A percentile compares a stretch with the other conserved stretches of the same genome.
Conservation (phyloP, 2,329 filamentous ascomycete genomes). For the Myriosclerotinia duriaeana region DNA sequence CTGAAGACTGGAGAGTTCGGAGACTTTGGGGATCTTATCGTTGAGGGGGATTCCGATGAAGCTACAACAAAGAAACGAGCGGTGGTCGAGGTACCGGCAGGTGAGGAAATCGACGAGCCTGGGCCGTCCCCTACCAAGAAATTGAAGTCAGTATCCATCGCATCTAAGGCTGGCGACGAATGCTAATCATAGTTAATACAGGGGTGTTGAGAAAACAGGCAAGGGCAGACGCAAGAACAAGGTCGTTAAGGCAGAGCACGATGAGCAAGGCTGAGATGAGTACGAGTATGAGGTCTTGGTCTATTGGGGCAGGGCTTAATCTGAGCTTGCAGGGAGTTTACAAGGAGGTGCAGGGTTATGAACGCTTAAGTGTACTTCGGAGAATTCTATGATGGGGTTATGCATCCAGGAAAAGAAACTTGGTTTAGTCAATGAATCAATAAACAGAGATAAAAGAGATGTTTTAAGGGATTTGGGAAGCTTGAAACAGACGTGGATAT, state of each 20-base stretch:
- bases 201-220: not conserved
- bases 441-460: not conserved
- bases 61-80: not conserved
- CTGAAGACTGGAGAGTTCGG: not conserved
- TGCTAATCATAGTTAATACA: not conserved
- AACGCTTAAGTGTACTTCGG: not conserved
- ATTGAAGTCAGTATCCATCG: not conserved
- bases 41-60: not conserved
- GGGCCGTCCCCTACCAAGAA: not conserved
- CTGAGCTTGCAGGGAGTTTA: not conserved
- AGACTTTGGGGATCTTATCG: slow-evolving; percentile 1
- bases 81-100: not conserved
- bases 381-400: not conserved
- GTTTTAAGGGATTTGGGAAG: not conserved
- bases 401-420: not conserved
- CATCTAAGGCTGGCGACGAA: not conserved
- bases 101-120: not conserved
- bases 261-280: not conserved
- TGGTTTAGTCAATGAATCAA: not conserved
- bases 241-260: not conserved
- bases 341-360: not conserved
- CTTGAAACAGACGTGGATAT: not conserved
- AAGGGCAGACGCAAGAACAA: not conserved
- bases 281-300: not conserved
- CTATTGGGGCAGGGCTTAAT: too few relatives aligned